Evolutionary conservation across 257 asterid genomes (phyloP), one percentile per base, ranked within the genome.

Genomic region (Solanum tarapatanum): DNA sequence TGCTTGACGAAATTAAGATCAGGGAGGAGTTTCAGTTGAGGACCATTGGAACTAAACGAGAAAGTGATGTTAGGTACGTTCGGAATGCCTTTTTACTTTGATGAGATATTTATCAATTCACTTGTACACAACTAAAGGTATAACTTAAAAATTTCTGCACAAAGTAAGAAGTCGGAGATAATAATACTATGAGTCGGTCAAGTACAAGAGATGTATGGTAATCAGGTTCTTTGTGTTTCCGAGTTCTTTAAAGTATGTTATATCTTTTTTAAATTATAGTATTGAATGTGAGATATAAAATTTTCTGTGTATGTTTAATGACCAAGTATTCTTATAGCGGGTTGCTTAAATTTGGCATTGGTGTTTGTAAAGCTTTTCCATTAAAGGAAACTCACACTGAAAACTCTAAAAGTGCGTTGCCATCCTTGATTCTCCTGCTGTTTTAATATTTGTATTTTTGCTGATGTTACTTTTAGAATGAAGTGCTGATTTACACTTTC

Each of bases 11-110:
- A 91, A 95, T 97, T 82, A 94, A 93, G 88, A 89, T 95, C 86
- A 93, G 99, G 90, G 99, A 97, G 93, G 97, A 94, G 88, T 92
- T 94, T 91, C 97, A 94, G 86, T 91, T 97, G 37, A 91, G 99
- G 93, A 96, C 96, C 9, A 35, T 95, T 77, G 99, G 99, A 82
- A 97, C 99, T 45, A 97, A 97, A 92, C 91, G 94, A 90, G 99
- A 97, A 91, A 91, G 96, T 86, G 98, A 94, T 89, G 95, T 97
- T 83, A 97, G 99, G 99, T 95, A 93, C 48, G 90, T 83, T 86
- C n/a, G 6, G 21, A 88, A 84, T 72, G 48, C 48, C 58, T 32
- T 62, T 82, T 6, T 84, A 23, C 85, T 80, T 80, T 17, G 26
- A 80, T 43, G 66, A 45, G 58, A 33, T 30, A 33, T 35, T 66